Evolutionary conservation across 1,284 basidiomycete genomes (phyloP).

Genomic region (Ganoderma meredithae): DNA sequence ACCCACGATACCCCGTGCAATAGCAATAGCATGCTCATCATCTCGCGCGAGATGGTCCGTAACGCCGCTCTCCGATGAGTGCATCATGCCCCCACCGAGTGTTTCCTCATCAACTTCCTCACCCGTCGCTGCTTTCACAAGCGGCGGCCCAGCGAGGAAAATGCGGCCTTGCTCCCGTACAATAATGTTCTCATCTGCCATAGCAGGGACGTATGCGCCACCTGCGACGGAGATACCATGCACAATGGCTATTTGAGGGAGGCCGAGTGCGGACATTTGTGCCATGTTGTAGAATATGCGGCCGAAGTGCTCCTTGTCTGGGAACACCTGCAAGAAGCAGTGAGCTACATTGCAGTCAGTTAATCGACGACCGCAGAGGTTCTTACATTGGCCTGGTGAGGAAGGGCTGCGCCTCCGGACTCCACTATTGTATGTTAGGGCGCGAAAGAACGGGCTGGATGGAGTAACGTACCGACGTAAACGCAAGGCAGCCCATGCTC

Average conservation of each 20-base stretch:
- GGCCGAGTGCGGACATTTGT: slow-evolving; percentile 89
- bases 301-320: slow-evolving; percentile 93
- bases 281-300: slow-evolving; percentile 99
- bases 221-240: slow-evolving; percentile 95
- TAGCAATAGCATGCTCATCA: slow-evolving; percentile 88
- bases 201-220: slow-evolving; percentile 94
- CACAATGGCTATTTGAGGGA: slow-evolving; percentile 92
- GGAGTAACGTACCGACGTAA: slow-evolving; percentile 73
- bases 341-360: not conserved
- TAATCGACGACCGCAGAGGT: not conserved
- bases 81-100: slow-evolving; percentile 93
- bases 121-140: slow-evolving; percentile 95
- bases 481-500: slow-evolving; percentile 93
- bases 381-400: slow-evolving; percentile 87
- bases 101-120: slow-evolving; percentile 94
- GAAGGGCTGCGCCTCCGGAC: slow-evolving; percentile 92
- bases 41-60: slow-evolving; percentile 91
- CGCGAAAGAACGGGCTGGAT: slow-evolving; percentile 1
- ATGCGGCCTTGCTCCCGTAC: slow-evolving; percentile 94
- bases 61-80: slow-evolving; percentile 92
- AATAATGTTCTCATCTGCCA: slow-evolving; percentile 97
- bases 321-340: slow-evolving; percentile 63
- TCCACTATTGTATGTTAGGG: slow-evolving; percentile 64
- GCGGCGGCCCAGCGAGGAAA: slow-evolving; percentile 94
- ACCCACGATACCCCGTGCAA: slow-evolving; percentile 83